phyloP scores from a whole-genome alignment of 2,329 filamentous ascomycete genomes.

The Mycosphaerelloides madeirae region DNA sequence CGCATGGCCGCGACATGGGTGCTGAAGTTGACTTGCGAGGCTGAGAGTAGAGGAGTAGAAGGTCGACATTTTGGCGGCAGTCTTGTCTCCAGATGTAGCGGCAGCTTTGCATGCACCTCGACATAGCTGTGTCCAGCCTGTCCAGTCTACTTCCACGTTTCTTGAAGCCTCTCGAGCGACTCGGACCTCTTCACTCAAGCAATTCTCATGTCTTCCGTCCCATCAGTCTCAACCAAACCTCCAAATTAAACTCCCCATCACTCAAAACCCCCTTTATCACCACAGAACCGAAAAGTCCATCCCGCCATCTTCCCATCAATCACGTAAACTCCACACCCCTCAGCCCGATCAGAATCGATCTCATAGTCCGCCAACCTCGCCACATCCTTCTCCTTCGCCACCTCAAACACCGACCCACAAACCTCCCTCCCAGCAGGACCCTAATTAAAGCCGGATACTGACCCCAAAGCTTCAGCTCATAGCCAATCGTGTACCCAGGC shows the following conservation, averaged over 20 bases:
- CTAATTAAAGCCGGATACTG: slow-evolving; percentile 40
- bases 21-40: too few relatives aligned
- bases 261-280: slow-evolving; percentile 6
- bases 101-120: too few relatives aligned
- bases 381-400: slow-evolving; percentile 31
- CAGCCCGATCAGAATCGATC: slow-evolving; percentile 34
- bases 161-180: too few relatives aligned
- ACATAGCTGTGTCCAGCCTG: too few relatives aligned
- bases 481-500: slow-evolving; percentile 31
- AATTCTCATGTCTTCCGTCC: not conserved
- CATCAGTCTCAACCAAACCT: slow-evolving; percentile 7
- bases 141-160: too few relatives aligned
- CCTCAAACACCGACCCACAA: slow-evolving; percentile 31
- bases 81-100: too few relatives aligned
- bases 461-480: slow-evolving; percentile 33
- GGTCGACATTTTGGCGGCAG: too few relatives aligned
- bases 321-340: slow-evolving; percentile 30
- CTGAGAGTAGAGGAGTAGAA: too few relatives aligned
- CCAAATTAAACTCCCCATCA: slow-evolving; percentile 7
- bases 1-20: too few relatives aligned
- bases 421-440: slow-evolving; percentile 18
- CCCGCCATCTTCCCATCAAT: not conserved
- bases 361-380: slow-evolving; percentile 35
- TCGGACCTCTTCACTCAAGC: too few relatives aligned
- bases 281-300: slow-evolving; percentile 9